phyloP scores from a whole-genome alignment of 225 moss, liverwort and hornwort genomes.

The Polytrichum formosum region DNA sequence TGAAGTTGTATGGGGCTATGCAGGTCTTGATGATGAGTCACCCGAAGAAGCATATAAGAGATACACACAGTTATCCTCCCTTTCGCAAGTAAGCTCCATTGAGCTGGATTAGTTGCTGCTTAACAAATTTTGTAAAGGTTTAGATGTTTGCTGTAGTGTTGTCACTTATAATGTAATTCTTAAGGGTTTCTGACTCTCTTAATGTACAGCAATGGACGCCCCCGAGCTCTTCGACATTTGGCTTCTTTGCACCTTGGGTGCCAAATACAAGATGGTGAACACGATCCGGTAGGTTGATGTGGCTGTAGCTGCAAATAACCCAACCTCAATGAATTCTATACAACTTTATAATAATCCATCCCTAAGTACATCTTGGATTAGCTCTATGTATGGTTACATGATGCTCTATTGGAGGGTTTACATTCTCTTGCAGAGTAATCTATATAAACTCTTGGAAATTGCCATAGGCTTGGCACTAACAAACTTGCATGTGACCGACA shows the following conservation, averaged over 20 bases:
- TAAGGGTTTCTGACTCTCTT: neutral
- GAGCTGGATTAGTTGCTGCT: neutral
- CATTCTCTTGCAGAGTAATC: no score
- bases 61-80: slow-evolving; percentile 69
- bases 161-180: neutral
- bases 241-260: slow-evolving; percentile 64
- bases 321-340: no score
- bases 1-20: slow-evolving; percentile 9
- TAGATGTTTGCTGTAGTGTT: neutral
- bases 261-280: slow-evolving; percentile 76
- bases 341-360: no score
- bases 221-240: slow-evolving; percentile 78
- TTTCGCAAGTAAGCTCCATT: slow-evolving; percentile 61
- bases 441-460: no score
- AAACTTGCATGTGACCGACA: slow-evolving; percentile 8
- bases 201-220: slow-evolving; percentile 55
- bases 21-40: slow-evolving; percentile 80
- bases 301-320: no score
- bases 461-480: no score
- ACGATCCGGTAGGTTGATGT: slow-evolving; percentile 64
- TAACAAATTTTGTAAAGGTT: neutral
- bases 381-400: no score
- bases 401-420: no score
- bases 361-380: no score
- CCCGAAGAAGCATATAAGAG: slow-evolving; percentile 70